Evolutionary conservation across 306 rosid genomes (phyloP).

Genomic region (Lathyrus sativus): DNA sequence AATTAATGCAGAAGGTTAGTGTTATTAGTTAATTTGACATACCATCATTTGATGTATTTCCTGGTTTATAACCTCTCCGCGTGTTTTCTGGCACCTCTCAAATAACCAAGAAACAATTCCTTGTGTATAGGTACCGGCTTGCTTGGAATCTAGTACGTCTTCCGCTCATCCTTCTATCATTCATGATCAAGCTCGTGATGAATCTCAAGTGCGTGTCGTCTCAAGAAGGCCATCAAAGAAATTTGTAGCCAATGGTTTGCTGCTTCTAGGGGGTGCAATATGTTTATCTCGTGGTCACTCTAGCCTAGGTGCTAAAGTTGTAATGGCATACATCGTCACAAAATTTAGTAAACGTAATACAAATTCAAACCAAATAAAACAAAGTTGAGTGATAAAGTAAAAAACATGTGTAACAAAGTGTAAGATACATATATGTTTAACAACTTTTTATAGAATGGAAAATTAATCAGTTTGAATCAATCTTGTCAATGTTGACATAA

Average conservation of each 20-base stretch:
- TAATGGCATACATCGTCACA: conserved; percentile 62
- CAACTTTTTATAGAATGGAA: conserved; percentile 3
- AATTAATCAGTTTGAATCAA: conserved; percentile 5
- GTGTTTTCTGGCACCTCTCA: background rate
- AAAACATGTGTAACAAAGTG: conserved; percentile 4
- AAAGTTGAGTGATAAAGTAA: background rate
- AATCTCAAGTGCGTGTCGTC: conserved; percentile 36
- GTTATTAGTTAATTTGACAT: conserved; percentile 31
- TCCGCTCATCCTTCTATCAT: conserved; percentile 32
- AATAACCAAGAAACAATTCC: conserved; percentile 17
- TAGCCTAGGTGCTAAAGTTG: conserved; percentile 91
- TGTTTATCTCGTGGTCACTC: conserved; percentile 78
- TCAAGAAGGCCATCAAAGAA: conserved; percentile 59
- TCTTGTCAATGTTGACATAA: background rate
- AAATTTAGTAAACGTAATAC: conserved; percentile 61
- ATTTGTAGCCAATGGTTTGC: conserved; percentile 66
- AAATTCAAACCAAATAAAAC: conserved; percentile 43
- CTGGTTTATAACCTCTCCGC: conserved; percentile 12
- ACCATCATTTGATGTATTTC: conserved; percentile 24
- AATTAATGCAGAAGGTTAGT: conserved; percentile 74
- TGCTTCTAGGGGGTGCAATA: conserved; percentile 75
- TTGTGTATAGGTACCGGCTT: conserved; percentile 60
- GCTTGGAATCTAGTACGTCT: conserved; percentile 50
- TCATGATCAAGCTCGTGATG: conserved; percentile 38
- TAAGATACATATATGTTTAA: background rate